Conservation (phyloP, 2,329 filamentous ascomycete genomes). For the Calonectria crousiana region DNA sequence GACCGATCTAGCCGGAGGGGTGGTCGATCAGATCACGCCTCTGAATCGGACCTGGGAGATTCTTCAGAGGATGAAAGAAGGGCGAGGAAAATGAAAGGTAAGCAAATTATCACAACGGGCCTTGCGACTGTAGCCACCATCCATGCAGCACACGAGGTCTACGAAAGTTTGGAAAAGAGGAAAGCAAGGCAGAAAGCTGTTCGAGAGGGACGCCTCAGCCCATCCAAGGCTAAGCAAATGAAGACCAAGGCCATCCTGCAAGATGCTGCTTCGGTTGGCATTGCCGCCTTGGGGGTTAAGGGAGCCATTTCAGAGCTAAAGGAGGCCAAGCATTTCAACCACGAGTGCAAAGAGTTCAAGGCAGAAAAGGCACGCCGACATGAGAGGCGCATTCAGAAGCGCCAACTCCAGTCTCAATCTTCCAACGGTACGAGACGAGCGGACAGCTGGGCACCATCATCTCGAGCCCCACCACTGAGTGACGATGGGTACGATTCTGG, state of each 20-base stretch:
- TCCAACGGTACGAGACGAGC: constrained; percentile 55
- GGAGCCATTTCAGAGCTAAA: constrained; percentile 68
- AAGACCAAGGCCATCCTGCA: constrained; percentile 69
- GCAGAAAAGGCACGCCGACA: constrained; percentile 63
- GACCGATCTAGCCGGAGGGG: constrained; percentile 51
- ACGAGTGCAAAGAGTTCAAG: constrained; percentile 63
- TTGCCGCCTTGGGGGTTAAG: constrained; percentile 69
- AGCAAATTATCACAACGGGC: constrained; percentile 69
- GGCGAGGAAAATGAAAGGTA: constrained; percentile 71
- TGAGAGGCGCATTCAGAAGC: constrained; percentile 58
- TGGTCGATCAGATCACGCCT: constrained; percentile 61
- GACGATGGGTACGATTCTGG: constrained; percentile 54
- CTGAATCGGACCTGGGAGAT: constrained; percentile 68
- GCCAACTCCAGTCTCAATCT: constrained; percentile 43
- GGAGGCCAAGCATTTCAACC: constrained; percentile 63
- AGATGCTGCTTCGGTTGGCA: constrained; percentile 70
- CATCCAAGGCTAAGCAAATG: constrained; percentile 66
- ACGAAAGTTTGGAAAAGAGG: constrained; percentile 69
- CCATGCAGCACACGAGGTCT: constrained; percentile 70
- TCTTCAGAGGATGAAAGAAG: constrained; percentile 68
- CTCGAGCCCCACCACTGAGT: constrained; percentile 47
- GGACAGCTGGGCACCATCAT: constrained; percentile 59
- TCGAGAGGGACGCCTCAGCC: constrained; percentile 63
- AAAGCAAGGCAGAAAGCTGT: constrained; percentile 66
- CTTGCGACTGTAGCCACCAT: constrained; percentile 71